A percentile compares a stretch with the other conserved stretches of the same genome.
Conservation (phyloP, 2,329 filamentous ascomycete species). For the Ascomycota sp. region DNA sequence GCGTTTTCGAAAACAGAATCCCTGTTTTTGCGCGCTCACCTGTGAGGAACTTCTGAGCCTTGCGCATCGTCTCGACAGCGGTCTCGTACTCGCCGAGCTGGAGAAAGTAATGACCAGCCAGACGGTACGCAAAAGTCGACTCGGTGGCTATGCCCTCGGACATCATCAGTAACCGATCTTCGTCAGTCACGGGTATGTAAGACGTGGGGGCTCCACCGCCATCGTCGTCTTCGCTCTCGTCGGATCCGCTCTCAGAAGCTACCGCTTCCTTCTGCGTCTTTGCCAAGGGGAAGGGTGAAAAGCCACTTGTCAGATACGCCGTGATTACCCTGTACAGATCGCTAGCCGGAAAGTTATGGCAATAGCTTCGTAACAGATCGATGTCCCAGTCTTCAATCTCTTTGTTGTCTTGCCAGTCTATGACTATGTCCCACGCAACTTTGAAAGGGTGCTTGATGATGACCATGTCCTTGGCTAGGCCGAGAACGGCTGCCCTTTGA, state of each 20-base stretch:
- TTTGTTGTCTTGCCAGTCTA: constrained; percentile 75
- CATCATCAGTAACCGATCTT: constrained; percentile 68
- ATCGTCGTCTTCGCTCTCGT: constrained; percentile 39
- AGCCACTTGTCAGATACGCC: constrained; percentile 61
- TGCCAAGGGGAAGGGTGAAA: constrained; percentile 55
- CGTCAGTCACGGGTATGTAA: constrained; percentile 42
- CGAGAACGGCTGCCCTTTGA: constrained; percentile 54
- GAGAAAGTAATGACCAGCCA: constrained; percentile 69
- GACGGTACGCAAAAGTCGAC: constrained; percentile 64
- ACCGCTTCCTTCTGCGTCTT: constrained; percentile 7
- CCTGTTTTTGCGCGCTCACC: constrained; percentile 47
- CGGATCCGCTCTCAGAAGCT: constrained; percentile 17
- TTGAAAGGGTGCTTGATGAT: constrained; percentile 83
- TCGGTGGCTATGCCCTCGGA: constrained; percentile 48
- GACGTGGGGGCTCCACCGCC: constrained; percentile 32
- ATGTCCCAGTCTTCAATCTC: constrained; percentile 59
- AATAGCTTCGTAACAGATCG: constrained; percentile 60
- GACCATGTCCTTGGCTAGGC: constrained; percentile 78
- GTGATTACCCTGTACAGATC: constrained; percentile 67
- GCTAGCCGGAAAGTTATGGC: constrained; percentile 62
- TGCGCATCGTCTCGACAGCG: constrained; percentile 59
- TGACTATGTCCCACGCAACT: constrained; percentile 73
- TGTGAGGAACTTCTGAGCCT: constrained; percentile 41
- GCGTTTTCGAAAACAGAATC: constrained; percentile 44
- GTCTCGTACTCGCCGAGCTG: constrained; percentile 70